phyloP scores from a whole-genome alignment of 2,329 filamentous ascomycete species.

The Macroventuria anomochaeta region DNA sequence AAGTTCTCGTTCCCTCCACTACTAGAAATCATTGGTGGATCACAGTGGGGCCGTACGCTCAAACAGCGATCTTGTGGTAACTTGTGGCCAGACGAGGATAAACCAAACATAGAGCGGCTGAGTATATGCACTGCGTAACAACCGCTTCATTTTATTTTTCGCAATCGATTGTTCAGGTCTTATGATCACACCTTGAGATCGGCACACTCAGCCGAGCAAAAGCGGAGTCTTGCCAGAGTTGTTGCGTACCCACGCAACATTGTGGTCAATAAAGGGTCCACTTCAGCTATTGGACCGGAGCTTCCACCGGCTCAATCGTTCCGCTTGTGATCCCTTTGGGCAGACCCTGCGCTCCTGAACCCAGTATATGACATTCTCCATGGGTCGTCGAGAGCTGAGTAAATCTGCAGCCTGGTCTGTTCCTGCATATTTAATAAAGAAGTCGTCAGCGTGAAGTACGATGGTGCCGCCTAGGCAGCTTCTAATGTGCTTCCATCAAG shows the following conservation, averaged over 20 bases:
- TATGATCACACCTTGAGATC: background rate
- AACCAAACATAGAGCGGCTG: background rate
- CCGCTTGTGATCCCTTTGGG: background rate
- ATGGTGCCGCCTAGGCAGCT: too few relatives aligned
- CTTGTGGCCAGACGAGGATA: background rate
- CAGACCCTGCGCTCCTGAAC: background rate
- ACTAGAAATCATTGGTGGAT: background rate
- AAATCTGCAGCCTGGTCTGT: too few relatives aligned
- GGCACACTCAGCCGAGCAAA: background rate
- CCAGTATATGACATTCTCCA: background rate
- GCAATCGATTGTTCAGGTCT: background rate
- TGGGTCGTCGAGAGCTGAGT: too few relatives aligned
- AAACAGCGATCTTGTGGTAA: background rate
- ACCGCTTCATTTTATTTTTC: background rate
- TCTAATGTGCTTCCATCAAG: too few relatives aligned
- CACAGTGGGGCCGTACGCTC: background rate
- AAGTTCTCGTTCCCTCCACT: background rate
- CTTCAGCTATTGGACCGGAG: background rate
- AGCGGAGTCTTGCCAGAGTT: background rate
- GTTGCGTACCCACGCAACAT: background rate
- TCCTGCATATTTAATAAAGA: too few relatives aligned
- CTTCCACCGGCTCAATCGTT: slow-evolving; percentile 2
- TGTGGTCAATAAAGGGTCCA: background rate
- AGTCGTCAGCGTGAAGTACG: too few relatives aligned
- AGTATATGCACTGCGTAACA: background rate